Conservation (phyloP, 352 stramenopile genomes). For the Phytophthora meadii region DNA sequence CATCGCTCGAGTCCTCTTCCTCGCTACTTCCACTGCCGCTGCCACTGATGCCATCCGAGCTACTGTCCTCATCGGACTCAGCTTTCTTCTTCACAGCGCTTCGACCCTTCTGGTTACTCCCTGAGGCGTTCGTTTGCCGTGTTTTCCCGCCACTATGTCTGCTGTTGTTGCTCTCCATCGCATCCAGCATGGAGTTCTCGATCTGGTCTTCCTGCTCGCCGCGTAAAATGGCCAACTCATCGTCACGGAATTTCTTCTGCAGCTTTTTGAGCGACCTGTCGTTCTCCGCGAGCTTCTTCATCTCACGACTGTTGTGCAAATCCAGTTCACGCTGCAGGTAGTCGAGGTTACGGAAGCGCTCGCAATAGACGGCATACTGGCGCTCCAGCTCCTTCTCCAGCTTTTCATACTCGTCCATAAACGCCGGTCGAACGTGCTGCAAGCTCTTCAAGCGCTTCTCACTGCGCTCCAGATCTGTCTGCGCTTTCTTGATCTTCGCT, state of each 20-base stretch:
- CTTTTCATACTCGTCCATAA: conserved; percentile 98
- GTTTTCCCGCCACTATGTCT: conserved; percentile 29
- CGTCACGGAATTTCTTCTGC: conserved; percentile 93
- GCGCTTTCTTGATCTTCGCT: conserved; percentile 95
- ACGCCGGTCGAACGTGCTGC: conserved; percentile 93
- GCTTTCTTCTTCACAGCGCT: conserved; percentile 45
- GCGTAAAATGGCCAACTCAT: conserved; percentile 90
- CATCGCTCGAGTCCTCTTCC: conserved; percentile 64
- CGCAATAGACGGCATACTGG: conserved; percentile 95
- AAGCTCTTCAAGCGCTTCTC: conserved; percentile 95
- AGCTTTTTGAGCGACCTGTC: conserved; percentile 92
- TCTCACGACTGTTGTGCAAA: conserved; percentile 85
- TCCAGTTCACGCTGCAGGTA: conserved; percentile 96
- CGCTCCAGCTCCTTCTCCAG: conserved; percentile 96
- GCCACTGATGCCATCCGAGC: conserved; percentile 50
- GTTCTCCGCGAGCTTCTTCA: conserved; percentile 90
- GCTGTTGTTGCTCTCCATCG: conserved; percentile 51
- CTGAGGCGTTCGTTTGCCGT: conserved; percentile 36
- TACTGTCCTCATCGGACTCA: conserved; percentile 51
- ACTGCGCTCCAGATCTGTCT: conserved; percentile 95
- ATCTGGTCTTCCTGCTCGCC: conserved; percentile 86
- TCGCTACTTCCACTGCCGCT: conserved; percentile 46
- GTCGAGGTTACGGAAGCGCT: conserved; percentile 96
- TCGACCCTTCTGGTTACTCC: conserved; percentile 57
- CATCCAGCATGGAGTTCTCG: conserved; percentile 63